Percentiles rank a stretch among this genome's conserved stretches.
phyloP scores from a whole-genome alignment of 306 rosid genomes.

The Datisca glomerata region DNA sequence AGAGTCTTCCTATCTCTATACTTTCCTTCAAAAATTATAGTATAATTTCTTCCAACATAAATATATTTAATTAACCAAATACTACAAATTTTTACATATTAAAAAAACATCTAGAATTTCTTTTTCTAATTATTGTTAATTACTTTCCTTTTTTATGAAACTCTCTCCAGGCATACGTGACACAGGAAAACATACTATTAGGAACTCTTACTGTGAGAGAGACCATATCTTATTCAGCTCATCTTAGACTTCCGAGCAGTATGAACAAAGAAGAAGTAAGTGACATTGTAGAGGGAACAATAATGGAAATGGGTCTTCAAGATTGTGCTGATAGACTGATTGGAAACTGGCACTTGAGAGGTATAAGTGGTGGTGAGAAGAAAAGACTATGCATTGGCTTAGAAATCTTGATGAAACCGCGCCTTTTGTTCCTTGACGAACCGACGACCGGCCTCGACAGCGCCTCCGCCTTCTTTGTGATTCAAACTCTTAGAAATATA shows the following conservation, averaged over 20 bases:
- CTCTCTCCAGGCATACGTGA: constrained; percentile 79
- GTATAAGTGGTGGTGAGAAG: constrained; percentile 90
- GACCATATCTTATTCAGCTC: constrained; percentile 68
- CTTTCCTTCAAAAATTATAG: too few relatives aligned
- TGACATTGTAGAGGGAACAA: constrained; percentile 44
- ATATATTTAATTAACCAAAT: too few relatives aligned
- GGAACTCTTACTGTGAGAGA: constrained; percentile 88
- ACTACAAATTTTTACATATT: too few relatives aligned
- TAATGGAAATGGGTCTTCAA: constrained; percentile 73
- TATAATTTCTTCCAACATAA: too few relatives aligned
- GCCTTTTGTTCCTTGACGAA: constrained; percentile 81
- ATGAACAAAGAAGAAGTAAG: constrained; percentile 50
- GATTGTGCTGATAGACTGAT: constrained; percentile 58
- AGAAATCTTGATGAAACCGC: constrained; percentile 73
- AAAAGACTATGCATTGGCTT: constrained; percentile 88
- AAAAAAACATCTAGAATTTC: too few relatives aligned
- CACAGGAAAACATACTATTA: constrained; percentile 73
- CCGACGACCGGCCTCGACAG: constrained; percentile 92
- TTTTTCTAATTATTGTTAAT: not conserved
- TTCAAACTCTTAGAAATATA: constrained; percentile 59
- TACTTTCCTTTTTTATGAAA: not conserved
- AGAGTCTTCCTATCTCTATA: too few relatives aligned
- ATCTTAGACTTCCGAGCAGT: constrained; percentile 54
- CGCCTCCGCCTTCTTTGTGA: constrained; percentile 85
- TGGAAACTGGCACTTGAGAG: constrained; percentile 88